These are phyloP conservation scores for Leccinum broughii DNA, from an alignment of 768 basidiomycete species.

Conservation along the genomic window DNA sequence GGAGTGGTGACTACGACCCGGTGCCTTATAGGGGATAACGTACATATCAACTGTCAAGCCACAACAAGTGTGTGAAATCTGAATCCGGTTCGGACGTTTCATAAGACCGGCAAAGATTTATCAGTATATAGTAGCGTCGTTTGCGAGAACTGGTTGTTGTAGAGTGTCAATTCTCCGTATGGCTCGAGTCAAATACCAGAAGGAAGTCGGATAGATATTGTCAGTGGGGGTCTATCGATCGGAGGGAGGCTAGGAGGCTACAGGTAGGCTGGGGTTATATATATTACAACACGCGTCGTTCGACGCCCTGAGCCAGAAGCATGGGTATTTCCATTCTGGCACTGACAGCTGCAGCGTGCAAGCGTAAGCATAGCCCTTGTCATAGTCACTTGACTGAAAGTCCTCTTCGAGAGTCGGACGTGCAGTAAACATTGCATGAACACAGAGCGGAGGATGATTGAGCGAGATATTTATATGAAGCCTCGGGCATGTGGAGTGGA, in stretches of 20 bases:
- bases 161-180: not conserved
- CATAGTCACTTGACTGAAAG: not conserved
- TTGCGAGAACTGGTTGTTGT: not conserved
- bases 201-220: not conserved
- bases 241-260: not conserved
- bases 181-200: not conserved
- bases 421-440: not conserved
- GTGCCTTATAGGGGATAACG: not conserved
- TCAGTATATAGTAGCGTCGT: not conserved
- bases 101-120: not conserved
- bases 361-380: not conserved
- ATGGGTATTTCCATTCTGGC: constrained; percentile 9
- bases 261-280: not conserved
- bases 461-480: not conserved
- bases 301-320: constrained; percentile 16
- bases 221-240: not conserved
- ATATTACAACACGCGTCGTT: not conserved
- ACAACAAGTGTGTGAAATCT: constrained; percentile 2
- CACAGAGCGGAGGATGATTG: too few relatives aligned
- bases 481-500: not conserved
- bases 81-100: not conserved
- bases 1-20: too few relatives aligned
- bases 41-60: not conserved
- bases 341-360: not conserved
- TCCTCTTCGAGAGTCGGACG: not conserved